Evolutionary conservation across 108 stramenopile genomes (phyloP).

Genomic region (Discostella pseudostelligera): DNA sequence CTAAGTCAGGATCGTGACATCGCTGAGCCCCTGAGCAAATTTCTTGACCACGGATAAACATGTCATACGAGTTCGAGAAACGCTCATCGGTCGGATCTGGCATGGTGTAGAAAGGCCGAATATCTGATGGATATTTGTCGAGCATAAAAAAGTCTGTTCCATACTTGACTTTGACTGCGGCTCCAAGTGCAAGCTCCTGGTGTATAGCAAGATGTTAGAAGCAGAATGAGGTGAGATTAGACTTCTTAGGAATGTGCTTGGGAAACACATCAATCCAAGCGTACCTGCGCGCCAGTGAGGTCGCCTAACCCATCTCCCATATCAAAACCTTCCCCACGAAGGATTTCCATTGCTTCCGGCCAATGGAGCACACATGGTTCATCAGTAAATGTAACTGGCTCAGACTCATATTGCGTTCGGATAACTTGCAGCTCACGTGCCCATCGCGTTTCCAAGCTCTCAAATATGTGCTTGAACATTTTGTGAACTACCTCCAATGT

Average conservation of each 20-base stretch:
- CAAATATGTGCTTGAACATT: constrained; percentile 95
- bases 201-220: background rate
- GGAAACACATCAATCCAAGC: background rate
- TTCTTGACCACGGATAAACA: constrained; percentile 96
- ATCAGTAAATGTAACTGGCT: constrained; percentile 90
- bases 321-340: constrained; percentile 72
- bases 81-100: constrained; percentile 84
- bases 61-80: constrained; percentile 95
- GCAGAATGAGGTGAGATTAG: background rate
- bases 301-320: constrained; percentile 90
- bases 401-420: constrained; percentile 88
- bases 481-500: constrained; percentile 88
- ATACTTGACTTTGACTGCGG: constrained; percentile 89
- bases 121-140: constrained; percentile 90
- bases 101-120: constrained; percentile 99
- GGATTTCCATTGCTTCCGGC: constrained; percentile 93
- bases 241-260: background rate
- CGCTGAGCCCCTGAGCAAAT: constrained; percentile 98
- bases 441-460: constrained; percentile 82
- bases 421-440: constrained; percentile 84
- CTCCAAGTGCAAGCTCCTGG: constrained; percentile 90
- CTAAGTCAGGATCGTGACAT: constrained; percentile 84
- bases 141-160: constrained; percentile 97
- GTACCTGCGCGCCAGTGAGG: constrained; percentile 78
- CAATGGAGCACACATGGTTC: constrained; percentile 96